Percentiles rank a stretch among this genome's conserved stretches.
These are phyloP conservation scores for Populus alba DNA, from an alignment of 345 rosid genomes.

Conservation along the genomic window DNA sequence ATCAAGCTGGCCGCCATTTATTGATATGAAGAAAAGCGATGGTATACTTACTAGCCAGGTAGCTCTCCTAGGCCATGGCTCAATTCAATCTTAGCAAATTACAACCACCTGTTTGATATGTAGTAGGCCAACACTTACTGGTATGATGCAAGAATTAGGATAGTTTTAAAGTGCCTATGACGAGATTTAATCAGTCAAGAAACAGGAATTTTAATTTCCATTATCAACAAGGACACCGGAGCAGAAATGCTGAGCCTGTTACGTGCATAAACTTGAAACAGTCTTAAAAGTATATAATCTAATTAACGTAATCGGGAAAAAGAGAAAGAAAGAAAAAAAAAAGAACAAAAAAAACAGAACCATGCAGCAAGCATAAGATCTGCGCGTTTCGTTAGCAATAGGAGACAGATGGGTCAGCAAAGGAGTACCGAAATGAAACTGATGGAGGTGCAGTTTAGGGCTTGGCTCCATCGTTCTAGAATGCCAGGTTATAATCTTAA, in stretches of 20 bases:
- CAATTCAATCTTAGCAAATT: background rate
- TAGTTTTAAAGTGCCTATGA: background rate
- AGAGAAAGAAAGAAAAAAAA: no score
- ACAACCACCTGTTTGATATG: background rate
- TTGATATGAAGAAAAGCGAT: background rate
- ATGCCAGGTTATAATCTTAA: constrained; percentile 33
- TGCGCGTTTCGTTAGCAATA: constrained; percentile 21
- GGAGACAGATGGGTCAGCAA: constrained; percentile 45
- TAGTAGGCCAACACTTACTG: background rate
- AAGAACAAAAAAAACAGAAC: background rate
- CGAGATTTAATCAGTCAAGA: background rate
- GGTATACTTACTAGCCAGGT: background rate
- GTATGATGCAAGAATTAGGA: background rate
- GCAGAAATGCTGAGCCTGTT: background rate
- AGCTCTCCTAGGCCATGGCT: background rate
- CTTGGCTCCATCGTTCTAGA: constrained; percentile 21
- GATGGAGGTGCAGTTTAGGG: constrained; percentile 32
- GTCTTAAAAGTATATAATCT: background rate
- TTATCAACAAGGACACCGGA: background rate
- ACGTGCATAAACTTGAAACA: background rate
- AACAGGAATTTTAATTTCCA: background rate
- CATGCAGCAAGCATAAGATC: background rate
- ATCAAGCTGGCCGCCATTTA: background rate
- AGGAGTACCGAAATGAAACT: constrained; percentile 59
- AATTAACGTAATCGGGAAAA: background rate